Evolutionary conservation across 805 yeast species (phyloP).

Genomic region (Cyberlindnera bimundalis): DNA sequence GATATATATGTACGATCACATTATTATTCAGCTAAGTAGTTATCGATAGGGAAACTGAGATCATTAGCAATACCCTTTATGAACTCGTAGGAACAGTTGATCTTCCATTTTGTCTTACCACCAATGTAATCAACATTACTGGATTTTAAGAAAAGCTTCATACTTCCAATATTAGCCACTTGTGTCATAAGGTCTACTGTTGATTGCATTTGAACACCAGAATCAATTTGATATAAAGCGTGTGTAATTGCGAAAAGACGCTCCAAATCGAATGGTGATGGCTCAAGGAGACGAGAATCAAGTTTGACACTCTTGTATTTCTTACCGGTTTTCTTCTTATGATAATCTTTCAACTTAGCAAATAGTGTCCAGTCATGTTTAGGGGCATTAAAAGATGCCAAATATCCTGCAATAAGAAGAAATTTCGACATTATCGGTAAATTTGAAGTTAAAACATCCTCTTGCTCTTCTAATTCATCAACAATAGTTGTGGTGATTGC

Average conservation of each 20-base stretch:
- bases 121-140: conserved; percentile 52
- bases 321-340: conserved; percentile 34
- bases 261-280: conserved; percentile 73
- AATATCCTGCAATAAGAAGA: conserved; percentile 74
- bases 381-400: conserved; percentile 76
- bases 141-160: conserved; percentile 30
- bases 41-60: conserved; percentile 61
- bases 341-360: conserved; percentile 55
- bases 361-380: conserved; percentile 66
- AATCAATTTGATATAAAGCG: conserved; percentile 53
- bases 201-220: conserved; percentile 29
- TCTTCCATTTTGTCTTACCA: conserved; percentile 72
- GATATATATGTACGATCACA: no score
- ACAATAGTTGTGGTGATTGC: conserved; percentile 24
- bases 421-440: conserved; percentile 62
- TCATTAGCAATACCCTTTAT: conserved; percentile 59
- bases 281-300: conserved; percentile 62
- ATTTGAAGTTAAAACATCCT: conserved; percentile 33
- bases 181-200: conserved; percentile 36
- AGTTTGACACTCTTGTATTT: conserved; percentile 40
- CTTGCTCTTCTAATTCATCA: conserved; percentile 13
- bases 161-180: conserved; percentile 34
- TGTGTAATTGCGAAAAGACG: conserved; percentile 76
- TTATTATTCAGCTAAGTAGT: conserved; percentile 45
- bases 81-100: conserved; percentile 67